A percentile compares a stretch with the other conserved stretches of the same genome.
phyloP scores from a whole-genome alignment of 2,329 filamentous ascomycete genomes.

The Aspergillus brunneoviolaceus region DNA sequence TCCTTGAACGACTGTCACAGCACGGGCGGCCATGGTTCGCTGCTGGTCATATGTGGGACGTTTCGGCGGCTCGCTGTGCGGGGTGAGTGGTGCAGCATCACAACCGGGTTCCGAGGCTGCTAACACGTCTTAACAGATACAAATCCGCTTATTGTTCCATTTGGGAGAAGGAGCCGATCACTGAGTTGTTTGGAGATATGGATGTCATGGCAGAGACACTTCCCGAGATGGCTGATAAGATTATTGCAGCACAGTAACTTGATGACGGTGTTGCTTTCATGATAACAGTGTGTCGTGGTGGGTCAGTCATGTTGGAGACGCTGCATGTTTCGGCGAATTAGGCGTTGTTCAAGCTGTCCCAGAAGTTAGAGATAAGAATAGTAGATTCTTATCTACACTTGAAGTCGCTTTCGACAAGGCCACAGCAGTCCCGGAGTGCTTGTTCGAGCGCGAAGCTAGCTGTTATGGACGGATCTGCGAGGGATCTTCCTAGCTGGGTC shows the following conservation, averaged over 20 bases:
- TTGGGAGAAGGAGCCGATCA: constrained; percentile 26
- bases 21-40: constrained; percentile 30
- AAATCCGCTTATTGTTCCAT: constrained; percentile 27
- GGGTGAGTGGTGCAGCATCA: constrained; percentile 20
- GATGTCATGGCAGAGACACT: constrained; percentile 29
- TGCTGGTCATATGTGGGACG: constrained; percentile 34
- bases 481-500: no score
- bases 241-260: constrained; percentile 19
- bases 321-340: neutral
- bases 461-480: no score
- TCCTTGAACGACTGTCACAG: constrained; percentile 21
- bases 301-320: no score
- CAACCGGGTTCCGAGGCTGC: neutral
- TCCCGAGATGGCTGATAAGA: constrained; percentile 28
- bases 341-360: no score
- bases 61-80: constrained; percentile 25
- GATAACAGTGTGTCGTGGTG: neutral
- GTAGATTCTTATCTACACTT: no score
- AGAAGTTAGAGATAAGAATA: no score
- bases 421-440: no score
- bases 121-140: constrained; percentile 15
- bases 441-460: no score
- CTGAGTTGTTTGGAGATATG: constrained; percentile 29
- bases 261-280: neutral
- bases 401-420: no score